Evolutionary conservation across 2,329 filamentous ascomycete species (phyloP).

Genomic region (Pseudogymnoascus sp.): DNA sequence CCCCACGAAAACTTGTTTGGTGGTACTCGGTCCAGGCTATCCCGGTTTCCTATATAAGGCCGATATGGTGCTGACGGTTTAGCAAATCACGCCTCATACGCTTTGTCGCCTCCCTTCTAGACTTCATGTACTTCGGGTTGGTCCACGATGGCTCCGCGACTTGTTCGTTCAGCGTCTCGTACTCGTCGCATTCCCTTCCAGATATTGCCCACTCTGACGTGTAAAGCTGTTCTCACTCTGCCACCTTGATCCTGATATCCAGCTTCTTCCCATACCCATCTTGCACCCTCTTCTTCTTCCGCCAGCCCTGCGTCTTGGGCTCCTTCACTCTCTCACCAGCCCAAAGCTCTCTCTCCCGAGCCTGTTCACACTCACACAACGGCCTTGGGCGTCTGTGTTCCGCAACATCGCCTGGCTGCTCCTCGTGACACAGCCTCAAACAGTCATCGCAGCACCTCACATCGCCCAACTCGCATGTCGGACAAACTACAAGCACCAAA

Average conservation of each 20-base stretch:
- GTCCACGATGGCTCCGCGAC: neutral
- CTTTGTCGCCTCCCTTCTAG: neutral
- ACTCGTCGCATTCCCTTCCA: neutral
- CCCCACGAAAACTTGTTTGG: conserved; percentile 2
- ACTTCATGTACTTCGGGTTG: neutral
- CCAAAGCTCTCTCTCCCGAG: conserved; percentile 25
- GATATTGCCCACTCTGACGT: neutral
- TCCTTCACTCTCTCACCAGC: conserved; percentile 15
- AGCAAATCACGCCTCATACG: neutral
- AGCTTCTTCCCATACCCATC: neutral
- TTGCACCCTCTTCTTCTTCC: conserved; percentile 10
- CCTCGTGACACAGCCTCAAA: conserved; percentile 15
- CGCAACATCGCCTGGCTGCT: neutral
- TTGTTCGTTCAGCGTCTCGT: neutral
- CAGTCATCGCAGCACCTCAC: conserved; percentile 25
- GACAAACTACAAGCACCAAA: conserved; percentile 26
- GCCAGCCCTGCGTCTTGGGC: conserved; percentile 15
- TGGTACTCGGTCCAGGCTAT: neutral
- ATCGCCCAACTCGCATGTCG: conserved; percentile 19
- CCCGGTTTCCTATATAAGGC: neutral
- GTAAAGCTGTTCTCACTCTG: neutral
- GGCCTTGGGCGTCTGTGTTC: conserved; percentile 12
- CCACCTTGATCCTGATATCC: conserved; percentile 6
- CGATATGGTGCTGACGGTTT: neutral
- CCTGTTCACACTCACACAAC: conserved; percentile 25